Percentiles rank a stretch among this genome's conserved stretches.
phyloP scores from a whole-genome alignment of 2,329 filamentous ascomycete species.

The Aspergillus intermedius region DNA sequence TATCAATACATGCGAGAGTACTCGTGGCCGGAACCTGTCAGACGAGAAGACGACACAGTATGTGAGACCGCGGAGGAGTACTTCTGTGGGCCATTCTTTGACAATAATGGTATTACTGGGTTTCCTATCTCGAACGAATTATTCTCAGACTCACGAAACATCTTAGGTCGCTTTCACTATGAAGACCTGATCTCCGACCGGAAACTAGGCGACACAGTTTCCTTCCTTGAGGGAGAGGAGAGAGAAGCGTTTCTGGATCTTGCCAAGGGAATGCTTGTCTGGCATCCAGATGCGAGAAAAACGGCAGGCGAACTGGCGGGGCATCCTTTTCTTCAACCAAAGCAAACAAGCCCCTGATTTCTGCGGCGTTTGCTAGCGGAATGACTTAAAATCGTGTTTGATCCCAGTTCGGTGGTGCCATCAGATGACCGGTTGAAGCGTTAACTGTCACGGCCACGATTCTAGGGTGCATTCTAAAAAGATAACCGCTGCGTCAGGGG shows the following conservation, averaged over 20 bases:
- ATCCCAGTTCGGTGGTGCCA: conserved; percentile 7
- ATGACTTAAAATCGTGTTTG: conserved; percentile 8
- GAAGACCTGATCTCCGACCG: conserved; percentile 27
- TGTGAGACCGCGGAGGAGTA: conserved; percentile 30
- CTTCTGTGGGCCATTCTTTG: conserved; percentile 34
- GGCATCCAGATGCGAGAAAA: conserved; percentile 24
- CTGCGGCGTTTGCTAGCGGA: conserved; percentile 11
- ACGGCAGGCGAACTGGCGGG: conserved; percentile 21
- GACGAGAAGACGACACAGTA: conserved; percentile 21
- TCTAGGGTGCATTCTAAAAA: no score
- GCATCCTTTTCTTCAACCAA: conserved; percentile 26
- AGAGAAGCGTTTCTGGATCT: conserved; percentile 26
- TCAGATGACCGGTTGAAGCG: conserved; percentile 9
- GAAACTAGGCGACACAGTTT: conserved; percentile 22
- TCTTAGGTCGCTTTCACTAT: conserved; percentile 27
- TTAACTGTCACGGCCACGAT: no score
- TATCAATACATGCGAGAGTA: conserved; percentile 26
- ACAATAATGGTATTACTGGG: conserved; percentile 22
- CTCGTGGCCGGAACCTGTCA: conserved; percentile 24
- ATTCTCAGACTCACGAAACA: conserved; percentile 16
- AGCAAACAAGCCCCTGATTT: conserved; percentile 17
- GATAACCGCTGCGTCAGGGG: no score
- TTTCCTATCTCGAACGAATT: conserved; percentile 9
- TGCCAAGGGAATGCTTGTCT: conserved; percentile 25
- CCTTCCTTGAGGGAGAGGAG: conserved; percentile 24